These are phyloP conservation scores for Fusarium nisikadoi DNA, from an alignment of 2,329 filamentous ascomycete genomes.

Conservation along the genomic window DNA sequence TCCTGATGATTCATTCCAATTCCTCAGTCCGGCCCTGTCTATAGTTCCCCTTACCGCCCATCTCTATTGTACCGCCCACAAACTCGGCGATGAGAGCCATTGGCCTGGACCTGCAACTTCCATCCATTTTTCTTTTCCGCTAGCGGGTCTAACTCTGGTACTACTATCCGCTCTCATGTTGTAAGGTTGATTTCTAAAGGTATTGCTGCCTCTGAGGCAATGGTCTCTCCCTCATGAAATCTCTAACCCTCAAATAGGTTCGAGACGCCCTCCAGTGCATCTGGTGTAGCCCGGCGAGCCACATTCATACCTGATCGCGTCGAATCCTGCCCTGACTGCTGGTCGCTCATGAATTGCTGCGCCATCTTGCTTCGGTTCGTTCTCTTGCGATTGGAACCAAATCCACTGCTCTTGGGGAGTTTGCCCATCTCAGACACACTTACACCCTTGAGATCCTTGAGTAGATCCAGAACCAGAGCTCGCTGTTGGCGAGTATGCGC, in stretches of 20 bases:
- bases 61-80: conserved; percentile 8
- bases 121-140: conserved; percentile 21
- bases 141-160: conserved; percentile 1
- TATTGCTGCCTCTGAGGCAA: not conserved
- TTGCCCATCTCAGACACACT: conserved; percentile 95
- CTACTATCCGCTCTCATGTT: conserved; percentile 5
- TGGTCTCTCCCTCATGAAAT: not conserved
- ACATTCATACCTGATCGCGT: conserved; percentile 45
- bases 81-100: not conserved
- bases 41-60: conserved; percentile 17
- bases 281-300: conserved; percentile 55
- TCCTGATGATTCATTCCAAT: conserved; percentile 25
- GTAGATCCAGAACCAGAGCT: conserved; percentile 81
- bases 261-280: conserved; percentile 65
- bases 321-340: conserved; percentile 47
- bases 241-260: conserved; percentile 58
- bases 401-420: conserved; percentile 67
- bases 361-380: conserved; percentile 62
- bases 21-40: conserved; percentile 24
- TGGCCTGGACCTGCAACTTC: not conserved
- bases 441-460: conserved; percentile 88
- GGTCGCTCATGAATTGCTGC: conserved; percentile 72
- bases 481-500: conserved; percentile 80
- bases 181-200: not conserved
- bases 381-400: conserved; percentile 45